Conservation (phyloP, 805 yeast species). For the Candida coleopterorum region DNA sequence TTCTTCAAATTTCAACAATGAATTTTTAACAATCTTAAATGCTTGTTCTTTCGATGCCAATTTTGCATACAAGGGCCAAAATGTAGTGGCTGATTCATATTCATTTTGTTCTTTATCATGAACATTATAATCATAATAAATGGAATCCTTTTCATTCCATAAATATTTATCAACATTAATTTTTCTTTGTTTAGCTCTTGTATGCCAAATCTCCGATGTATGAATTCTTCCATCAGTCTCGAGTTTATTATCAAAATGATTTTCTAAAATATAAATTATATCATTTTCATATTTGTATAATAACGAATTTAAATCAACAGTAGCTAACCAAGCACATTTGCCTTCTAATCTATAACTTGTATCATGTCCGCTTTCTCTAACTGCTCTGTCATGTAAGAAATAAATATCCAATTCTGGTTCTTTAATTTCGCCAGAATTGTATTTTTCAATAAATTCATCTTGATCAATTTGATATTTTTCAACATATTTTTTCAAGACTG, state of each 20-base stretch:
- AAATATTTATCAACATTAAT: conserved; percentile 57
- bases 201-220: conserved; percentile 54
- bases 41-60: conserved; percentile 68
- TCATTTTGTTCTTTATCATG: conserved; percentile 48
- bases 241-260: conserved; percentile 49
- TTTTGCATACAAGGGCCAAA: conserved; percentile 91
- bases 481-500: conserved; percentile 64
- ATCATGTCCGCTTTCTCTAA: conserved; percentile 95
- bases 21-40: conserved; percentile 45
- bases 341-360: conserved; percentile 90
- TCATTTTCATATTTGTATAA: conserved; percentile 88
- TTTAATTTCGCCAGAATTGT: conserved; percentile 58
- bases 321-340: conserved; percentile 81
- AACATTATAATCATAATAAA: conserved; percentile 82
- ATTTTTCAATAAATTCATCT: conserved; percentile 57
- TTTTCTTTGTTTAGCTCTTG: conserved; percentile 53
- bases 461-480: conserved; percentile 53
- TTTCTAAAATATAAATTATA: conserved; percentile 60
- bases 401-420: conserved; percentile 88
- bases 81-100: conserved; percentile 83
- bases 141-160: conserved; percentile 79
- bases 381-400: conserved; percentile 88
- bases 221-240: conserved; percentile 23
- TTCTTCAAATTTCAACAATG: conserved; percentile 70
- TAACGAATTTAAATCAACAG: conserved; percentile 82